A percentile compares a stretch with the other conserved stretches of the same genome.
Conservation (phyloP, 164 flowering plant species). For the Vitis rupestris region DNA sequence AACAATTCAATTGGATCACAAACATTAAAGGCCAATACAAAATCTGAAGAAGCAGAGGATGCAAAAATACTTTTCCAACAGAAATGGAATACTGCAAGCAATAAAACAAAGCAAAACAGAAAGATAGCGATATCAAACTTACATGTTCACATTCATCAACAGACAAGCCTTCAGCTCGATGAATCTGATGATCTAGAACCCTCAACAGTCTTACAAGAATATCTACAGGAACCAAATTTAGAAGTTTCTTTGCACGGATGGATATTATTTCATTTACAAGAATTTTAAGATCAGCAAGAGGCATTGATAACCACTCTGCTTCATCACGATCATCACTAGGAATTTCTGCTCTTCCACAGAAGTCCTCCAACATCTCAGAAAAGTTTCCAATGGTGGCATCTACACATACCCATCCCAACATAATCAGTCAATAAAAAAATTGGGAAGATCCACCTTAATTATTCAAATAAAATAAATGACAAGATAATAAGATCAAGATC, state of each 20-base stretch:
- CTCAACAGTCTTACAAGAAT: slow-evolving; percentile 61
- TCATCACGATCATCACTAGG: slow-evolving; percentile 71
- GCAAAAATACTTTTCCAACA: too few relatives aligned
- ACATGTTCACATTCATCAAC: slow-evolving; percentile 76
- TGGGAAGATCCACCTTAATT: background rate
- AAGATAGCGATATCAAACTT: slow-evolving; percentile 26
- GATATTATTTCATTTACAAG: slow-evolving; percentile 77
- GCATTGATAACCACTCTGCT: slow-evolving; percentile 60
- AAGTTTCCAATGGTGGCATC: slow-evolving; percentile 57
- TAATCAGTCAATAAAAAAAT: background rate
- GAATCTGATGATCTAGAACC: slow-evolving; percentile 88
- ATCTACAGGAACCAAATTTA: slow-evolving; percentile 83
- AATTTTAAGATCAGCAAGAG: slow-evolving; percentile 56
- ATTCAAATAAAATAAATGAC: background rate
- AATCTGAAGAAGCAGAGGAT: background rate
- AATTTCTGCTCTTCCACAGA: slow-evolving; percentile 72
- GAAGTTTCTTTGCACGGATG: slow-evolving; percentile 57
- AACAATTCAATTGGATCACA: too few relatives aligned
- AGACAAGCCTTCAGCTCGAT: slow-evolving; percentile 80
- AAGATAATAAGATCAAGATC: background rate
- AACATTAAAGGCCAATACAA: background rate
- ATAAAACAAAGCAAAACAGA: background rate
- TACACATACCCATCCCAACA: slow-evolving; percentile 15
- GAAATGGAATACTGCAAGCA: too few relatives aligned
- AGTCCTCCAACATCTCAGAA: slow-evolving; percentile 70